phyloP scores from a whole-genome alignment of 495 filamentous ascomycete species.

The Haplographium delicatum region DNA sequence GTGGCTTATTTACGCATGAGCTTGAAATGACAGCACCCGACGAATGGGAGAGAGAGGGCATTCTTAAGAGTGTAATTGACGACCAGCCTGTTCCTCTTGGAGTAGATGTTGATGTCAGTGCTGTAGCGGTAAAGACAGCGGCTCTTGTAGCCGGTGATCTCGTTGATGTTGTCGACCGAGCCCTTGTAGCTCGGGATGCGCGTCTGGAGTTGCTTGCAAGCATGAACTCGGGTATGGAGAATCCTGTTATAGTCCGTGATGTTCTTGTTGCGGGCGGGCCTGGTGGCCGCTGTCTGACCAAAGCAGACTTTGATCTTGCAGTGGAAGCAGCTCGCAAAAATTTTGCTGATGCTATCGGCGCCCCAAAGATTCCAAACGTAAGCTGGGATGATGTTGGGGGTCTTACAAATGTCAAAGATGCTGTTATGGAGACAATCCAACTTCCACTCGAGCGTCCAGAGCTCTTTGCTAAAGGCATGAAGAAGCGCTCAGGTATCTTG shows the following conservation, averaged over 20 bases:
- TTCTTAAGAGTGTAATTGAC: conserved; percentile 69
- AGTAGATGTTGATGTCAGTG: conserved; percentile 72
- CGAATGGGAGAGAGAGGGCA: conserved; percentile 85
- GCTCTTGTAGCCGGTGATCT: conserved; percentile 92
- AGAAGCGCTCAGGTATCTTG: conserved; percentile 94
- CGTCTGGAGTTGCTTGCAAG: conserved; percentile 66
- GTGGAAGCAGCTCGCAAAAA: conserved; percentile 95
- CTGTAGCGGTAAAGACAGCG: conserved; percentile 89
- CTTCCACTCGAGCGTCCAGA: conserved; percentile 88
- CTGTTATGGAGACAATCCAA: conserved; percentile 94
- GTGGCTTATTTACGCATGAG: conserved; percentile 91
- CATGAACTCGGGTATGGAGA: conserved; percentile 33
- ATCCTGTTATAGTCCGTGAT: conserved; percentile 63
- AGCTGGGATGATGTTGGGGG: conserved; percentile 96
- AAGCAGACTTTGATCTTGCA: conserved; percentile 80
- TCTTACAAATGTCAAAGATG: conserved; percentile 87
- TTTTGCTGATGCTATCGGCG: conserved; percentile 94
- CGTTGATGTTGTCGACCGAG: conserved; percentile 89
- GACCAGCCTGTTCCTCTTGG: conserved; percentile 67
- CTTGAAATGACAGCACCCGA: conserved; percentile 91
- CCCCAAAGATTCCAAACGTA: conserved; percentile 97
- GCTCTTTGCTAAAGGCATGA: conserved; percentile 96
- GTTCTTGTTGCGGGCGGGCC: conserved; percentile 86
- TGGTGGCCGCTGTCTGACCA: conserved; percentile 69
- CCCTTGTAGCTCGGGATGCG: conserved; percentile 64